Evolutionary conservation across 179 eudicot genomes (phyloP), one percentile per base, ranked within the genome.

Genomic region (Camellia oleifera): DNA sequence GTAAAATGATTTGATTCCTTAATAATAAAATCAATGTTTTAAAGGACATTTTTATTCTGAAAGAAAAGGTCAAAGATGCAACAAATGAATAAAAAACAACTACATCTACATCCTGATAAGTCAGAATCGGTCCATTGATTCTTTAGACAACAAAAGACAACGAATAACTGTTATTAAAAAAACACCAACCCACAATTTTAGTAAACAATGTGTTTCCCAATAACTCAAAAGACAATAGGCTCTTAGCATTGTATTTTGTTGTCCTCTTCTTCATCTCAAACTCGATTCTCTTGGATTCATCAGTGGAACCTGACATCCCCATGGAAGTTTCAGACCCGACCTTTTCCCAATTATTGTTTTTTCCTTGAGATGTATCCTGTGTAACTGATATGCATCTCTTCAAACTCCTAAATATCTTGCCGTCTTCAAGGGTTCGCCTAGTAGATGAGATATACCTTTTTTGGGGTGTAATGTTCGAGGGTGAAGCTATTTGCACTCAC

Each of bases 271-370:
- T 9, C 71, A 67, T 67, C 71, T 40, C 71, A 40, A 40, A 32
- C 70, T 26, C 23, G 71, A 67, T 32, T 48, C 42, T 40, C 71
- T 67, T 67, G 71, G 46, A 67, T 45, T 67, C 71, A 40, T 32
- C 71, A 66, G 7, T 46, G 12, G 46, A 40, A 44, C 69, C 23
- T 40, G 42, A 40, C n/a, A 12, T 67, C 42, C 71, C 71, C 71
- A 40, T 40, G 10, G 1, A 65, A 26, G 13, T 65, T 10, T 26
- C 69, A 17, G 32, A 4, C 10, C 32, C 32, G 0, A 32, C 32
- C 32, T 32, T 32, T 56, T 32, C 32, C 32, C 32, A 32, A 32
- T 32, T 32, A 32, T 32, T 32, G 32, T 32, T 32, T 32, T 32
- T 32, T 32, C 32, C 32, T 32, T 32, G 32, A 32, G 32, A 32